Evolutionary conservation across 202 grass and related monocot genomes (phyloP).

Genomic region (Panicum hallii): DNA sequence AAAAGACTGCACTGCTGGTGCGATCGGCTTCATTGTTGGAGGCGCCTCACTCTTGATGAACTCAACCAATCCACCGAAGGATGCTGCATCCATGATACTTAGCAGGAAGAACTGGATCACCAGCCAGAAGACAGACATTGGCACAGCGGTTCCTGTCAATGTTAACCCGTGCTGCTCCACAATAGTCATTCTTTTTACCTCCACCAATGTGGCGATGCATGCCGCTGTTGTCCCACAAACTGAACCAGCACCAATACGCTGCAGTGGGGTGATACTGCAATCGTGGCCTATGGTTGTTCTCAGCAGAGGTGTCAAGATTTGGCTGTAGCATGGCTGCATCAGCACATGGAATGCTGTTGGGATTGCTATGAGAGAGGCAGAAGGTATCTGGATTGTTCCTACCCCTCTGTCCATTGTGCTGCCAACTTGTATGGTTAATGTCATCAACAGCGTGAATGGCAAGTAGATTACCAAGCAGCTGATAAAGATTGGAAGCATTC

Average conservation of each 20-base stretch:
- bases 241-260: conserved; percentile 52
- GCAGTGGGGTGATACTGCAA: conserved; percentile 47
- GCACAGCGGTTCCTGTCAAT: conserved; percentile 39
- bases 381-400: conserved; percentile 47
- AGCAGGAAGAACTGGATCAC: conserved; percentile 62
- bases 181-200: conserved; percentile 51
- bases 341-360: conserved; percentile 67
- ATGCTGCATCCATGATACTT: conserved; percentile 61
- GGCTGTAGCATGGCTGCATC: conserved; percentile 55
- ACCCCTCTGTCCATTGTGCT: conserved; percentile 60
- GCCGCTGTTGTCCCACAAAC: conserved; percentile 43
- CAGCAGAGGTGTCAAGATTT: conserved; percentile 31
- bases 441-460: conserved; percentile 57
- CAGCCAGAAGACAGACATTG: conserved; percentile 62
- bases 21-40: conserved; percentile 46
- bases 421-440: conserved; percentile 68
- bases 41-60: conserved; percentile 63
- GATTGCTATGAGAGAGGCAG: conserved; percentile 70
- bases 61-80: conserved; percentile 55
- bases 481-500: conserved; percentile 65
- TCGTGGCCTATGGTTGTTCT: conserved; percentile 48
- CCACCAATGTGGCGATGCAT: conserved; percentile 55
- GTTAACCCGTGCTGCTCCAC: conserved; percentile 39
- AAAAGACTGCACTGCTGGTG: conserved; percentile 49
- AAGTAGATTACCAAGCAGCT: conserved; percentile 60